Conservation (phyloP, 2,329 filamentous ascomycete genomes). For the Blumeria graminis region DNA sequence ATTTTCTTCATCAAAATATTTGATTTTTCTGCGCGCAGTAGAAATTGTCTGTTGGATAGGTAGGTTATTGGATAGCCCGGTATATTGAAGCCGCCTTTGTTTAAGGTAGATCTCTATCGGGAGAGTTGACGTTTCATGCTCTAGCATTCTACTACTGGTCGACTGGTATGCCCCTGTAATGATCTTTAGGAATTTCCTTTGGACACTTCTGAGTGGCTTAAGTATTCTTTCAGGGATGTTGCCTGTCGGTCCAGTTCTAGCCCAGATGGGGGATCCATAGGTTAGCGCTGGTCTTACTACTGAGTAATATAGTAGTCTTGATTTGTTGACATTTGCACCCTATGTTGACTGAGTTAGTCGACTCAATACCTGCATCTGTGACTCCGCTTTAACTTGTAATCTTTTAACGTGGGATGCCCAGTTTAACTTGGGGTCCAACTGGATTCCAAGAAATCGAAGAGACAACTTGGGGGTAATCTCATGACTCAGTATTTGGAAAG, state of each 20-base stretch:
- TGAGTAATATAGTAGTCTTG: not conserved
- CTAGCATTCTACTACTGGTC: not conserved
- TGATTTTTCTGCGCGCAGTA: not conserved
- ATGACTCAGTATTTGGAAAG: not conserved
- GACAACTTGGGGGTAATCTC: not conserved
- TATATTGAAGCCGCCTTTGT: not conserved
- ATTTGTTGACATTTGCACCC: not conserved
- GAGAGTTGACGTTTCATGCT: not conserved
- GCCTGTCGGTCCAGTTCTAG: not conserved
- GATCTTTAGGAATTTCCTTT: not conserved
- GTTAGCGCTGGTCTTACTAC: not conserved
- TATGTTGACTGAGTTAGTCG: conserved; percentile 1
- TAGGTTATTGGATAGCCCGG: too few species aligned
- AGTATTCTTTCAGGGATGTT: not conserved
- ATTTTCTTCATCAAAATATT: not conserved
- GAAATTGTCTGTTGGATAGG: not conserved
- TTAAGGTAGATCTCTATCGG: conserved; percentile 1
- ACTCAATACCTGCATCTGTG: not conserved
- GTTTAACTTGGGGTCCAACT: not conserved
- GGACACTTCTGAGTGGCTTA: not conserved
- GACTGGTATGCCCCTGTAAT: not conserved
- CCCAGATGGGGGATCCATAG: not conserved
- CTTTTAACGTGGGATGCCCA: not conserved
- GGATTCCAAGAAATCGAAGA: not conserved
- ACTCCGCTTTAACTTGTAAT: not conserved